These are phyloP conservation scores for Hanseniaspora clermontiae DNA, from an alignment of 805 yeast genomes.

Conservation along the genomic window DNA sequence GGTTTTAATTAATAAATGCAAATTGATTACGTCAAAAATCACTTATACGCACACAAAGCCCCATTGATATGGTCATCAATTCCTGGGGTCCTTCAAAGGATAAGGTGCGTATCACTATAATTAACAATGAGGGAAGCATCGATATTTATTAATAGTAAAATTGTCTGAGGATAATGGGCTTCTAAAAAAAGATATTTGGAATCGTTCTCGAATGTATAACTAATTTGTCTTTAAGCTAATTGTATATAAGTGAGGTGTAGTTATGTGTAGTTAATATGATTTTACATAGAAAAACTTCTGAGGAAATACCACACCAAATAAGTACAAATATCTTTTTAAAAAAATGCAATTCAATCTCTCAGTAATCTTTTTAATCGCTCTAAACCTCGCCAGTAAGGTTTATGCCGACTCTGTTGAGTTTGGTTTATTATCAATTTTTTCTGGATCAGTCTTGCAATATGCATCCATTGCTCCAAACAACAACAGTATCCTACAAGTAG, in stretches of 20 bases:
- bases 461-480: conserved; percentile 19
- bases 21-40: background rate
- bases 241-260: background rate
- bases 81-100: too few relatives aligned
- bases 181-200: conserved; percentile 36
- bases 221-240: background rate
- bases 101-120: too few relatives aligned
- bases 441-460: conserved; percentile 29
- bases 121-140: background rate
- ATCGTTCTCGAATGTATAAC: too few relatives aligned
- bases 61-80: background rate
- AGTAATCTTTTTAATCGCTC: background rate
- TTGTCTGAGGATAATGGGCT: background rate
- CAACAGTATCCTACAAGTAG: conserved; percentile 19
- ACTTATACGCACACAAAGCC: background rate
- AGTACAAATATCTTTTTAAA: background rate
- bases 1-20: background rate
- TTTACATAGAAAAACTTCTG: too few relatives aligned
- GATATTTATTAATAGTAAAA: background rate
- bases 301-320: background rate
- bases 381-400: conserved; percentile 19
- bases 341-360: conserved; percentile 1
- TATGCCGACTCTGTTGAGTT: conserved; percentile 31
- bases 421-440: conserved; percentile 27
- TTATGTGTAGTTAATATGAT: background rate